Evolutionary conservation across 73 alveolate species (phyloP).

Genomic region (Paramecium tetraurelia): DNA sequence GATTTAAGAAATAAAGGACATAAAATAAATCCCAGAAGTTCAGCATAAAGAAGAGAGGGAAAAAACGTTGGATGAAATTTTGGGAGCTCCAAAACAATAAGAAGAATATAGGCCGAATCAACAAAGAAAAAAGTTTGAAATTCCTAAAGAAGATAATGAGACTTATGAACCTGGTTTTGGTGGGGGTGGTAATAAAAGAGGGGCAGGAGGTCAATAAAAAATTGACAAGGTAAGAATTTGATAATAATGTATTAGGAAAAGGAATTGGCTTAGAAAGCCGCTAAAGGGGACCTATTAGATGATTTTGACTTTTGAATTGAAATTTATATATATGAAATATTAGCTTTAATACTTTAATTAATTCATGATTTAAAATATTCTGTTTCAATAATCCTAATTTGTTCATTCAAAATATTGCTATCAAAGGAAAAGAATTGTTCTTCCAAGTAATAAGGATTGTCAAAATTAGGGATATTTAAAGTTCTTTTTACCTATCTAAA

Average conservation of each 20-base stretch:
- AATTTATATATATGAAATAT: background rate
- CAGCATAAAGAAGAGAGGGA: background rate
- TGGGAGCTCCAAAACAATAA: background rate
- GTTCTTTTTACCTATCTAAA: background rate
- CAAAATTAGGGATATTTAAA: background rate
- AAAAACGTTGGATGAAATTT: constrained; percentile 5
- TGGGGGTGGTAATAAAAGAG: background rate
- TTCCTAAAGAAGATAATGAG: background rate
- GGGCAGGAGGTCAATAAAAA: background rate
- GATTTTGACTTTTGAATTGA: constrained; percentile 36
- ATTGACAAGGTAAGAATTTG: background rate
- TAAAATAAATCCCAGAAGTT: background rate
- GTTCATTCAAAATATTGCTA: too few species aligned
- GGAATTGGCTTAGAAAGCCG: constrained; percentile 33
- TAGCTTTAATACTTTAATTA: background rate
- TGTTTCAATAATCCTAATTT: background rate
- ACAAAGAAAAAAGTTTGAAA: background rate
- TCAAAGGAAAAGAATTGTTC: background rate
- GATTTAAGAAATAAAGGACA: background rate
- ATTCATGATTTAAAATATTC: background rate
- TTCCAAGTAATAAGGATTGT: background rate
- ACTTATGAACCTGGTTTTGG: background rate
- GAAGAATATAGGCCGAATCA: background rate
- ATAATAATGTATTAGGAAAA: background rate
- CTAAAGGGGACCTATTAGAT: background rate